Evolutionary conservation across 202 grass and related monocot genomes (phyloP).

Genomic region (Schoenoplectus tabernaemontani): DNA sequence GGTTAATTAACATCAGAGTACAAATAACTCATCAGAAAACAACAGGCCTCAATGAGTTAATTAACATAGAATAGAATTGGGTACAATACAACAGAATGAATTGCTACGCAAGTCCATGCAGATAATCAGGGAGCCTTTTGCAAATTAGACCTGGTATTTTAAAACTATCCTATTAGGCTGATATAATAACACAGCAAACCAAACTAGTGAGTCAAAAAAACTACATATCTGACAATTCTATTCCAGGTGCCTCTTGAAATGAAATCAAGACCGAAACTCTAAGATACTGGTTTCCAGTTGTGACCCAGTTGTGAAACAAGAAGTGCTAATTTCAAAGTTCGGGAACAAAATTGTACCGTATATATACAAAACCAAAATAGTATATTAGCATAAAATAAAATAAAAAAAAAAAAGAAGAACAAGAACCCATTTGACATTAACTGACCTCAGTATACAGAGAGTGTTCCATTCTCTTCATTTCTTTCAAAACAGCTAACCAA

Average conservation of each 20-base stretch:
- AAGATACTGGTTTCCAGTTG: not conserved
- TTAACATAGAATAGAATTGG: not conserved
- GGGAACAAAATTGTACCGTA: not conserved
- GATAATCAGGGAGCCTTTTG: not conserved
- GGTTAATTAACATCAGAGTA: not conserved
- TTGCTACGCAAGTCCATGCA: not conserved
- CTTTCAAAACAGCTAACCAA: slow-evolving; percentile 60
- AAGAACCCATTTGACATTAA: not conserved
- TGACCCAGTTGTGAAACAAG: not conserved
- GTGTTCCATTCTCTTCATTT: slow-evolving; percentile 38
- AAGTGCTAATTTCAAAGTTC: not conserved
- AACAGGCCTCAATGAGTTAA: not conserved
- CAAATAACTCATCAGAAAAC: not conserved
- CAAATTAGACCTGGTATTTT: not conserved
- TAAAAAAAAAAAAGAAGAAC: too few relatives aligned
- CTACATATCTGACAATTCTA: not conserved
- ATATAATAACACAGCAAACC: not conserved
- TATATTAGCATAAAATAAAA: slow-evolving; percentile 9
- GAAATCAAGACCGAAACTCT: not conserved
- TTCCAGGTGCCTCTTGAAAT: not conserved
- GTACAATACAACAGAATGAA: not conserved
- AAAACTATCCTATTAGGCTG: not conserved
- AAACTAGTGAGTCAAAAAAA: not conserved
- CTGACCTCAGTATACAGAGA: slow-evolving; percentile 42
- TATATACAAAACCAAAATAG: slow-evolving; percentile 8